A percentile compares a stretch with the other conserved stretches of the same genome.
These are phyloP conservation scores for Staphylotrichum tortipilum DNA, from an alignment of 495 filamentous ascomycete species.

Conservation along the genomic window DNA sequence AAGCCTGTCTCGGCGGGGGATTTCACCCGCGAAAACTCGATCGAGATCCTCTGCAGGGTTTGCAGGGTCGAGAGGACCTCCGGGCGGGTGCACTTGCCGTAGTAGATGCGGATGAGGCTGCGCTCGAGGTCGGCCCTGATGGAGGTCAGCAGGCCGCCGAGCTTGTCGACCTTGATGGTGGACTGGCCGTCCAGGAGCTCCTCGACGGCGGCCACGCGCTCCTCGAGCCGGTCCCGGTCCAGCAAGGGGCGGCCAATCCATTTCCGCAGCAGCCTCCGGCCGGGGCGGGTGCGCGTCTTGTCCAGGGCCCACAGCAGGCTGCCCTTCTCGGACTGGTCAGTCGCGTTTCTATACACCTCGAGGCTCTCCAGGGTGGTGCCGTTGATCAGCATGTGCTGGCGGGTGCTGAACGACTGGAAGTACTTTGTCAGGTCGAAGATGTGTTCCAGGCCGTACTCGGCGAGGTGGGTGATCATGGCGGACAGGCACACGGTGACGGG, in stretches of 20 bases:
- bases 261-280: slow-evolving; percentile 76
- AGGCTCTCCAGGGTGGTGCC: slow-evolving; percentile 90
- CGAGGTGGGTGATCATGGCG: slow-evolving; percentile 91
- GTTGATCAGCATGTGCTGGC: slow-evolving; percentile 93
- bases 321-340: slow-evolving; percentile 75
- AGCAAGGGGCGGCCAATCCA: slow-evolving; percentile 94
- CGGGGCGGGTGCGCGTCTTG: slow-evolving; percentile 84
- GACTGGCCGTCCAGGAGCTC: slow-evolving; percentile 67
- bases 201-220: slow-evolving; percentile 79
- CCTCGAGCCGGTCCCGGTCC: slow-evolving; percentile 66
- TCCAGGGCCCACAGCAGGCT: slow-evolving; percentile 95
- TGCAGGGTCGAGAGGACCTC: slow-evolving; percentile 82
- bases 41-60: slow-evolving; percentile 70
- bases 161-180: slow-evolving; percentile 58
- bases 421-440: slow-evolving; percentile 96
- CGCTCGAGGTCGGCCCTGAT: slow-evolving; percentile 82
- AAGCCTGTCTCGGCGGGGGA: slow-evolving; percentile 64
- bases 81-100: slow-evolving; percentile 85
- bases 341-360: slow-evolving; percentile 93
- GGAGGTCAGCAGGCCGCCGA: slow-evolving; percentile 59
- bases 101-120: slow-evolving; percentile 90
- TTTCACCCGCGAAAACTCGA: slow-evolving; percentile 60
- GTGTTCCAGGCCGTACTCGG: slow-evolving; percentile 89
- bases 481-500: slow-evolving; percentile 87
- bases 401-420: slow-evolving; percentile 90